These are phyloP conservation scores for Microbotryum violaceum DNA, from an alignment of 1,284 basidiomycete species.

Conservation along the genomic window DNA sequence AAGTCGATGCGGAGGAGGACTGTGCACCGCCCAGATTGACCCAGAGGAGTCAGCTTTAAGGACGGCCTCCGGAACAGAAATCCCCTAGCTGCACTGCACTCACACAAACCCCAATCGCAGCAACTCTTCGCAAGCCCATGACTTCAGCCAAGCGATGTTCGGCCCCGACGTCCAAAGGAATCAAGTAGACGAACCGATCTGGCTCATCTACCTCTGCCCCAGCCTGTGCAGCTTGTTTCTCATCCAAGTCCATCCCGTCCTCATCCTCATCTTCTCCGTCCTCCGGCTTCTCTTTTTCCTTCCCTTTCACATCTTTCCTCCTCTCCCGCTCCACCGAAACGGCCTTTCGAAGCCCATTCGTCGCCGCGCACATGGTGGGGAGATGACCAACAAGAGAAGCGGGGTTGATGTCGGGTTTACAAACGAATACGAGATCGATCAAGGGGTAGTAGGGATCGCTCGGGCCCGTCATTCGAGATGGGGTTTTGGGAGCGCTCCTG, in stretches of 20 bases:
- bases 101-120: conserved; percentile 59
- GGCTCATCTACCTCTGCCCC: conserved; percentile 3
- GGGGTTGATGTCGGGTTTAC: conserved; percentile 34
- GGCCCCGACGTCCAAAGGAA: conserved; percentile 63
- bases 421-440: conserved; percentile 30
- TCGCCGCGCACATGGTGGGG: conserved; percentile 28
- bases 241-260: not conserved
- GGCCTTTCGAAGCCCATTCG: conserved; percentile 24
- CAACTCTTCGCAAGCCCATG: conserved; percentile 60
- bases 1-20: conserved; percentile 8
- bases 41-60: too few relatives aligned
- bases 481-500: too few relatives aligned
- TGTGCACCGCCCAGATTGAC: too few relatives aligned
- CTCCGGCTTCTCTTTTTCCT: not conserved
- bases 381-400: conserved; percentile 33
- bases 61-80: too few relatives aligned
- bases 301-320: not conserved
- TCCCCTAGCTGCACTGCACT: conserved; percentile 30
- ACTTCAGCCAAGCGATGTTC: conserved; percentile 58
- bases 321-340: not conserved
- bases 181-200: conserved; percentile 41
- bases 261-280: not conserved
- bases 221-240: not conserved
- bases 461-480: too few relatives aligned
- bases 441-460: conserved; percentile 1